These are phyloP conservation scores for Fusarium kyushuense DNA, from an alignment of 2,329 filamentous ascomycete species.

Conservation along the genomic window DNA sequence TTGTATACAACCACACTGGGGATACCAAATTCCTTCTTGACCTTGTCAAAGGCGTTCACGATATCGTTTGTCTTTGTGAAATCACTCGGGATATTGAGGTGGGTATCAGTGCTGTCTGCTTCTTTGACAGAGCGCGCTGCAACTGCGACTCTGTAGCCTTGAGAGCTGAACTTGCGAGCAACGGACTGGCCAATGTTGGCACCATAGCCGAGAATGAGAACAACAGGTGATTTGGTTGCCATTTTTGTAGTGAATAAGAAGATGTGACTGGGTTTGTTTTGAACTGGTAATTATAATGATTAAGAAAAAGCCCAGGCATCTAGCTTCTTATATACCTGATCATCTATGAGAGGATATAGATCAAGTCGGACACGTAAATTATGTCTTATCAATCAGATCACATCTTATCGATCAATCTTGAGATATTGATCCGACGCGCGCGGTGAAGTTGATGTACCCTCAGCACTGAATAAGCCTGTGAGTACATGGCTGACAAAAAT, in stretches of 20 bases:
- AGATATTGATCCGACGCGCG: not conserved
- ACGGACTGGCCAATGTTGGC: constrained; percentile 43
- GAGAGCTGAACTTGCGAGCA: constrained; percentile 41
- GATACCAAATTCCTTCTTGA: constrained; percentile 33
- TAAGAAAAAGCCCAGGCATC: accelerated
- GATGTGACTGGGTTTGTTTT: not conserved
- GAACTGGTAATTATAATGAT: not conserved
- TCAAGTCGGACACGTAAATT: too few species aligned
- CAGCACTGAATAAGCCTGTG: not conserved
- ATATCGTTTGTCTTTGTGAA: constrained; percentile 50
- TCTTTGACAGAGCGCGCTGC: constrained; percentile 42
- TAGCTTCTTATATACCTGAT: not conserved
- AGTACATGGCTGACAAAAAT: not conserved
- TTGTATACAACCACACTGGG: constrained; percentile 36
- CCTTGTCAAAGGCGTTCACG: constrained; percentile 27
- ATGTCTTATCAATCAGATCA: not conserved
- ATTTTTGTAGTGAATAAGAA: not conserved
- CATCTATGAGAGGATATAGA: not conserved
- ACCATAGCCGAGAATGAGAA: constrained; percentile 47
- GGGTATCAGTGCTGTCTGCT: constrained; percentile 31
- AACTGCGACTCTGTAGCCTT: constrained; percentile 46
- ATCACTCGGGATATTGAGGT: constrained; percentile 54
- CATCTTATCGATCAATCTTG: not conserved
- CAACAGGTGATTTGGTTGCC: constrained; percentile 13
- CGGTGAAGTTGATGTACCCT: not conserved